Base-by-base conservation (phyloP, 495 filamentous ascomycete genomes). In the Letharia lupina region DNA sequence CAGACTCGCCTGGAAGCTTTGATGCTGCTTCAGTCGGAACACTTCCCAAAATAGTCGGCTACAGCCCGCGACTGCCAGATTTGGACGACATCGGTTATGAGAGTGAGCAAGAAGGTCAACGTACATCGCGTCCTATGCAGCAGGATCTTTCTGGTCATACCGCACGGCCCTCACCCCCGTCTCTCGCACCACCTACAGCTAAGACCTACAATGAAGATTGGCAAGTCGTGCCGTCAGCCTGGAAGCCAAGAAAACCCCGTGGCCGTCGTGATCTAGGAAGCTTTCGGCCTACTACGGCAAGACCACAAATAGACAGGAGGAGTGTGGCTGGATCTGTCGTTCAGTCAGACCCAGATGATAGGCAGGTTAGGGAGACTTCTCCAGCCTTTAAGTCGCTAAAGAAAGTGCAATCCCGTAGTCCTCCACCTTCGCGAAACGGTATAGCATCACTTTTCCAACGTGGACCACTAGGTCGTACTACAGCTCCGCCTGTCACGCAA, bases 61-160 rank as follows among this genome's bases (percentile, higher is more conserved):
- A 7, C 70, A 70, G 59, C 70, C 72, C 41, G 2, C 62, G 76
- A 57, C 69, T 71, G 11, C 73, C 70, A 2, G 66, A 71, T 23
- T 75, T 76, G 11, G 70, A 75, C 5, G 76, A 82, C 40, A 64
- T 70, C 33, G 78, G 78, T 4, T 79, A 82, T 62, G 77, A 80
- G n/a, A 77, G 73, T 13, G 79, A 83, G 37, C 64, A 52, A 48
- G 80, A 82, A 66, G 70, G 62, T 40, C 75, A 76, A 16, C 70
- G 52, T 16, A 67, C 62, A 12, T 71, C 73, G 0, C 73, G 73
- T n/a, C 60, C 68, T 15, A 69, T 70, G 69, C 65, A 65, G 16
- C 68, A 57, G 8, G 65, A 58, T 73, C 73, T 40, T 40, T 71
- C 69, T n/a, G 69, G 62, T 6, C 8, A 44, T 13, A 73, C 71